Percentiles rank a stretch among this genome's conserved stretches.
Conservation (phyloP, 2,329 filamentous ascomycete species). For the Coniochaeta sp. region DNA sequence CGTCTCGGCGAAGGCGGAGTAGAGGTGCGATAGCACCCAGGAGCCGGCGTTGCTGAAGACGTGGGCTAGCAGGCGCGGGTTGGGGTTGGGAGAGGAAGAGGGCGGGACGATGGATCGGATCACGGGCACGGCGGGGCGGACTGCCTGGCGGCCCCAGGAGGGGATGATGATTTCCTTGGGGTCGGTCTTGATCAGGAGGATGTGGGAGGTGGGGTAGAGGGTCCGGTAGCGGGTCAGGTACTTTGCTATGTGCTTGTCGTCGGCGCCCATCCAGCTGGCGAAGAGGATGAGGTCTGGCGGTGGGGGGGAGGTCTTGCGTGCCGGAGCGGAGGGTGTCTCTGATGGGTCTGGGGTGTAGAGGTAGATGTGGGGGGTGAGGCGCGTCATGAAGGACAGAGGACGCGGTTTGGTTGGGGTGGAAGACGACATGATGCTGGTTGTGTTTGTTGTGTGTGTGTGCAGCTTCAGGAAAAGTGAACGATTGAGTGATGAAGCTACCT, state of each 20-base stretch:
- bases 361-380: background rate
- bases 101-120: slow-evolving; percentile 10
- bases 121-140: slow-evolving; percentile 10
- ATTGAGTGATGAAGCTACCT: too few relatives aligned
- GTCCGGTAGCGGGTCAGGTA: slow-evolving; percentile 21
- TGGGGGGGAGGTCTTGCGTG: background rate
- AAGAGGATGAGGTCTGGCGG: slow-evolving; percentile 22
- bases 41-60: slow-evolving; percentile 23
- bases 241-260: slow-evolving; percentile 22
- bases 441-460: too few relatives aligned
- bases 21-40: slow-evolving; percentile 12
- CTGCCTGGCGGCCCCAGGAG: background rate
- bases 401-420: background rate
- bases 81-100: background rate
- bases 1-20: slow-evolving; percentile 9
- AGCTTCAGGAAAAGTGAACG: too few relatives aligned
- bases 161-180: slow-evolving; percentile 15
- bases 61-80: slow-evolving; percentile 16
- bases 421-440: background rate
- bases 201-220: slow-evolving; percentile 19
- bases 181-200: slow-evolving; percentile 21
- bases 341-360: background rate
- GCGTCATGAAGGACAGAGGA: background rate
- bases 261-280: slow-evolving; percentile 24
- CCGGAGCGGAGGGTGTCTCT: background rate